phyloP scores from a whole-genome alignment of 768 basidiomycete genomes.

The Mrakia gelida region DNA sequence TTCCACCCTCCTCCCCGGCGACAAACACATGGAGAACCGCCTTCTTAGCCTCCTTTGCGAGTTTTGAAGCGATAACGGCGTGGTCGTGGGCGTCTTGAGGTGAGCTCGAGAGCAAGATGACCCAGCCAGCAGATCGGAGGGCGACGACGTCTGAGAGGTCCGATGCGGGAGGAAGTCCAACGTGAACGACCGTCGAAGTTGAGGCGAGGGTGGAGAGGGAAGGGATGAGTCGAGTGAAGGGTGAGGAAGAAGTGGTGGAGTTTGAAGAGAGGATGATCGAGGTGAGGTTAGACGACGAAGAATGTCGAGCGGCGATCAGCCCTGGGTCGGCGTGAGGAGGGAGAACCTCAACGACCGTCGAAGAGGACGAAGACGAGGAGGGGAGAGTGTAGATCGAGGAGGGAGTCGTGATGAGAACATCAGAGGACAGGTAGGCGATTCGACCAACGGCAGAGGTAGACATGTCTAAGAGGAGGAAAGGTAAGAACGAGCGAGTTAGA shows the following conservation, averaged over 20 bases:
- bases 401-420: slow-evolving; percentile 18
- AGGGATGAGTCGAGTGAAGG: slow-evolving; percentile 34
- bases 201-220: slow-evolving; percentile 29
- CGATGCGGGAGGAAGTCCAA: slow-evolving; percentile 24
- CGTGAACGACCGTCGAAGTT: slow-evolving; percentile 35
- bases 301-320: slow-evolving; percentile 20
- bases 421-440: slow-evolving; percentile 29
- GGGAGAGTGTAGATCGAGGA: slow-evolving; percentile 13
- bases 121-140: slow-evolving; percentile 72
- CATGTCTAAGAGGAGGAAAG: background rate
- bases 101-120: slow-evolving; percentile 71
- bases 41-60: slow-evolving; percentile 65
- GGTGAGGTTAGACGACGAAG: slow-evolving; percentile 28
- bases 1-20: slow-evolving; percentile 39
- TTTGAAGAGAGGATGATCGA: slow-evolving; percentile 30
- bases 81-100: slow-evolving; percentile 83
- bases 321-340: slow-evolving; percentile 29
- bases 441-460: slow-evolving; percentile 27
- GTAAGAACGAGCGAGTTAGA: background rate
- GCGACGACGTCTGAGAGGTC: slow-evolving; percentile 52
- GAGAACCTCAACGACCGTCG: slow-evolving; percentile 19
- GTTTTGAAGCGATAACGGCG: slow-evolving; percentile 74
- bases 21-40: slow-evolving; percentile 81
- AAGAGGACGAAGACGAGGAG: background rate
- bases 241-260: background rate